Conservation (phyloP, 768 basidiomycete species). For the Daedalea quercina region DNA sequence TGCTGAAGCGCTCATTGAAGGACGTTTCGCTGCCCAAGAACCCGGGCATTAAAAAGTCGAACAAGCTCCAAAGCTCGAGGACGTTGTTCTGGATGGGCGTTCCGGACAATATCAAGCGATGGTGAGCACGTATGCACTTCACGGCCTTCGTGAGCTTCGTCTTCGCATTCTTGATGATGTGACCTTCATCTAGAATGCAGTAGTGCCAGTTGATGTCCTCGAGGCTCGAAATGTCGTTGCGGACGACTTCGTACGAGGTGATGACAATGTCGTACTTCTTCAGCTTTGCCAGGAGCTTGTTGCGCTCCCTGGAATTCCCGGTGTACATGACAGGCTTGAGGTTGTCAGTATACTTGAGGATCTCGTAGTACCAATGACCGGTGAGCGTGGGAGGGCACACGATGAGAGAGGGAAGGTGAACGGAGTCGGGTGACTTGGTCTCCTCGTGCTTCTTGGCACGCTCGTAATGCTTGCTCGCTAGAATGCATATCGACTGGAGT, state of each 20-base stretch:
- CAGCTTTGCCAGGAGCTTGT: slow-evolving; percentile 57
- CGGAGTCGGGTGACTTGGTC: slow-evolving; percentile 64
- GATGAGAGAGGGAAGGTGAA: slow-evolving; percentile 90
- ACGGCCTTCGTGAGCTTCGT: slow-evolving; percentile 97
- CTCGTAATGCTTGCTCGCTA: slow-evolving; percentile 91
- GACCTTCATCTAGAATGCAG: slow-evolving; percentile 96
- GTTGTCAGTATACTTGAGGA: slow-evolving; percentile 84
- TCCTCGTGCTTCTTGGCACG: slow-evolving; percentile 61
- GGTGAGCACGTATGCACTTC: slow-evolving; percentile 83
- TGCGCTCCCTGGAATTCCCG: slow-evolving; percentile 79
- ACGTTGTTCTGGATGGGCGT: slow-evolving; percentile 99
- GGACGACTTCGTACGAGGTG: slow-evolving; percentile 95
- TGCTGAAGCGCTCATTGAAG: slow-evolving; percentile 94
- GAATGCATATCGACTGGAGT: slow-evolving; percentile 93
- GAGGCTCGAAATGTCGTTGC: slow-evolving; percentile 83
- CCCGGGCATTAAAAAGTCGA: slow-evolving; percentile 99
- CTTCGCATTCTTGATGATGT: slow-evolving; percentile 98
- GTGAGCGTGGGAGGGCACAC: slow-evolving; percentile 96
- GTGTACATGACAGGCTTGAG: slow-evolving; percentile 84
- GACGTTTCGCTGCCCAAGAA: slow-evolving; percentile 93
- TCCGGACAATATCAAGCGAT: slow-evolving; percentile 91
- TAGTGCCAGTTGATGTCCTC: slow-evolving; percentile 83
- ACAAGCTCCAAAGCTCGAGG: slow-evolving; percentile 95
- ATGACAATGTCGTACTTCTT: slow-evolving; percentile 83
- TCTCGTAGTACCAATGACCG: slow-evolving; percentile 99